These are phyloP conservation scores for Xylaria sp. DNA, from an alignment of 2,329 filamentous ascomycete species.

Conservation along the genomic window DNA sequence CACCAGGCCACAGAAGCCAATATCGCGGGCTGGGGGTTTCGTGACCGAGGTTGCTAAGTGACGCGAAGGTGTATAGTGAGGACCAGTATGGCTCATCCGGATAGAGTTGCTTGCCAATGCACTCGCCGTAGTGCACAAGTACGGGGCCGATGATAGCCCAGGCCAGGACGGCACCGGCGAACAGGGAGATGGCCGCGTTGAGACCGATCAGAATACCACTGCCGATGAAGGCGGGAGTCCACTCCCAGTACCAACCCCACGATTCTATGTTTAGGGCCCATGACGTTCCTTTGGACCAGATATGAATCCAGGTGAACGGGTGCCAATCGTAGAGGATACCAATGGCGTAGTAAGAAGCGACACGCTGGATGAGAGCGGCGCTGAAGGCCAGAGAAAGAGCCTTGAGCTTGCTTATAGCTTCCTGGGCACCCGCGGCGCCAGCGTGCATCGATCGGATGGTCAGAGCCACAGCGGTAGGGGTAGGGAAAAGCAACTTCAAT, in stretches of 20 bases:
- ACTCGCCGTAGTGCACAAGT: conserved; percentile 64
- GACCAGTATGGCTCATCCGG: conserved; percentile 58
- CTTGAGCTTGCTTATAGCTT: conserved; percentile 67
- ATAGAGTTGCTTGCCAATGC: conserved; percentile 53
- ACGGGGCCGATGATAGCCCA: conserved; percentile 68
- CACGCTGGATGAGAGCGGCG: conserved; percentile 60
- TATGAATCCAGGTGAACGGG: conserved; percentile 64
- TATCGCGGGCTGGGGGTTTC: conserved; percentile 54
- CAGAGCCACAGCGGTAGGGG: conserved; percentile 67
- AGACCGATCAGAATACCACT: conserved; percentile 68
- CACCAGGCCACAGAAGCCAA: conserved; percentile 57
- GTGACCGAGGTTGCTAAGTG: conserved; percentile 50
- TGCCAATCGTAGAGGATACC: conserved; percentile 70
- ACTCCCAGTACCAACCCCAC: conserved; percentile 69
- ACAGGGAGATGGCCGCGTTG: conserved; percentile 69
- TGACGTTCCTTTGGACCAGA: conserved; percentile 64
- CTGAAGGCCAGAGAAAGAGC: conserved; percentile 62
- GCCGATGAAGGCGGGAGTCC: conserved; percentile 69
- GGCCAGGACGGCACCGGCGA: conserved; percentile 64
- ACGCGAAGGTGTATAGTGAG: conserved; percentile 53
- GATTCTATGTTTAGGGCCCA: conserved; percentile 64
- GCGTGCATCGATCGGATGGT: conserved; percentile 70
- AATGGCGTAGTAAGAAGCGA: conserved; percentile 66
- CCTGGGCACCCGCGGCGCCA: conserved; percentile 60
- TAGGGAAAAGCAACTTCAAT: conserved; percentile 68